Evolutionary conservation across 768 basidiomycete species (phyloP), one percentile per base, ranked within the genome.

Genomic region (Tylopilus sp.): DNA sequence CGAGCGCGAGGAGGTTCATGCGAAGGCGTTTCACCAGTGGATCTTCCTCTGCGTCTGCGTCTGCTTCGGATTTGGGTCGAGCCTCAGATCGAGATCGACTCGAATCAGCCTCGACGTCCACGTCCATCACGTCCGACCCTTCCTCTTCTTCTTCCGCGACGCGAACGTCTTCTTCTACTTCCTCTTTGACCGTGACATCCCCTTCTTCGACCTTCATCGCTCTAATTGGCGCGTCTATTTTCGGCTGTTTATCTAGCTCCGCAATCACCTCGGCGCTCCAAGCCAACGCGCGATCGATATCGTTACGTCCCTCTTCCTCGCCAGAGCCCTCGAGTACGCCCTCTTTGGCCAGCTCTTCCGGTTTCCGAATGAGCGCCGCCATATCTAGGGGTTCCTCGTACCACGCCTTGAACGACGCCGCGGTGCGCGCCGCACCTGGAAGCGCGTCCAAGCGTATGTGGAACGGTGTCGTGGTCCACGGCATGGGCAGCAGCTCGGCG

Each of bases 1-100:
- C 85, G 30, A 92, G 74, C 2, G 88, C 87, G 25, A 92, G 76
- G 26, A 92, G 73, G 63, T 89, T 90, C 57, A 91, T 72, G 34
- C 89, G 78, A 45, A 90, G 71, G 48, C 83, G 78, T 49, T 79
- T 78, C 61, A 84, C 44, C 17, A 73, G 58, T 3, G 78, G 74
- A 50, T 85, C 80, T 63, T 86, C 85, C 19, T 56, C 59, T 36
- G 6, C 16, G 6, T 43, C 45, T 6, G 25, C 48, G 1, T 52
- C 48, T 30, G 58, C 16, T 6, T 49, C 58, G 13, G 14, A 1
- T 19, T 51, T 34, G 26, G 45, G 37, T 22, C 17, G 53, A 34
- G 25, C 14, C 41, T 8, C 12, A 14, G 43, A 26, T 6, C 3
- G 21, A 1, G 40, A 10, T 45, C 9, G 45, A n/a, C 0, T 24